Base-by-base conservation (phyloP, 2,329 filamentous ascomycete genomes). In the Calonectria leucothoes region DNA sequence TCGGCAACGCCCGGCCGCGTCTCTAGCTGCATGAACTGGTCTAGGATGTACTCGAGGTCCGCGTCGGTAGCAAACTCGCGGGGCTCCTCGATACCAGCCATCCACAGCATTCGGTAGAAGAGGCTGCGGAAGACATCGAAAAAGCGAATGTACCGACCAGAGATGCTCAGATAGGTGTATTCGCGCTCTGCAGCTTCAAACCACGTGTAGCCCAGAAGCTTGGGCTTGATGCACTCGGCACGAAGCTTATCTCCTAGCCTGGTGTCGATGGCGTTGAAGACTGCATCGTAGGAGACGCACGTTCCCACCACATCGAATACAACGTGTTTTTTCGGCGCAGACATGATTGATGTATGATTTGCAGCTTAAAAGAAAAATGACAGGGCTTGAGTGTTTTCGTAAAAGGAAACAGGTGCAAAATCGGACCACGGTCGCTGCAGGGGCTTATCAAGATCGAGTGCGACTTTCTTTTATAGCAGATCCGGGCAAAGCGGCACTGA, bases 261-360 rank as follows among this genome's bases (percentile, higher is more conserved):
- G 4, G 78, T 65, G 6, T 87, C 83, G 39, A 90, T 83, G 35
- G 82, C 81, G 14, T 83, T 79, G 73, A 84, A 85, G 76, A 86
- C 86, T 63, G 83, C 83, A 20, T 87, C 83, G 80, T 87, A 88
- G 25, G 83, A 86, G 49, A 89, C 86, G 69, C 84, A 84, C n/a
- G 88, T 89, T 61, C 88, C 88, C 55, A 91, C 89, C 2, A 91
- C 85, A 77, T 89, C 87, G 75, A 88, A 89, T 35, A 88, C 86
- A 70, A 88, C 83, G 73, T 89, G 84, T 68, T 88, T 76, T 17
- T 88, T 73, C 27, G 72, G n/a, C 1, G 45, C 31, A 57, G 68
- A 37, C 70, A 75, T 74, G 49, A 29, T 31, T 67, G 55, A 23
- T 7, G 15, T 4, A 12, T 59, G 6, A 39, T 17, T 39, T 27